A percentile compares a stretch with the other conserved stretches of the same genome.
Conservation (phyloP, 2,329 filamentous ascomycete genomes). For the Nothopassalora personata region DNA sequence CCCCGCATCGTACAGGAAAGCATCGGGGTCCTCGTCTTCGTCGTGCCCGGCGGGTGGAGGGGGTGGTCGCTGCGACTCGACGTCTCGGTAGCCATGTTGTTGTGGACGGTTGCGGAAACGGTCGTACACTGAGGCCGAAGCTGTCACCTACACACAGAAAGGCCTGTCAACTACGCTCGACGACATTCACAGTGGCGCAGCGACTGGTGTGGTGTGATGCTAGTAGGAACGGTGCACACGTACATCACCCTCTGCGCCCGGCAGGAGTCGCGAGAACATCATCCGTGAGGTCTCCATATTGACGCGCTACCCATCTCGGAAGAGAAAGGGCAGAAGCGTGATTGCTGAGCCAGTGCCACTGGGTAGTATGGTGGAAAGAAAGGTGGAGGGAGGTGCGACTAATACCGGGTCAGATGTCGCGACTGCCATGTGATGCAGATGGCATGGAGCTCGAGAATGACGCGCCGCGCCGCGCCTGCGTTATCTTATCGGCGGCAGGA, state of each 20-base stretch:
- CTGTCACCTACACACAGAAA: too few relatives aligned
- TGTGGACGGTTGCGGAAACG: background rate
- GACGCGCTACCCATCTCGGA: background rate
- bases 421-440: background rate
- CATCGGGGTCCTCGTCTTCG: conserved; percentile 53
- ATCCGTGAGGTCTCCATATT: background rate
- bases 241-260: background rate
- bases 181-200: background rate
- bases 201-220: background rate
- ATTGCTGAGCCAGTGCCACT: too few relatives aligned
- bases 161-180: too few relatives aligned
- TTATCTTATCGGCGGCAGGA: background rate
- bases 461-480: too few relatives aligned
- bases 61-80: conserved; percentile 44
- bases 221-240: background rate
- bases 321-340: background rate
- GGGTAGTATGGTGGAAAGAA: too few relatives aligned
- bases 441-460: background rate
- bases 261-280: background rate
- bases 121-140: too few relatives aligned
- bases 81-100: conserved; percentile 22
- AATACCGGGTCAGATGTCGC: background rate
- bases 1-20: conserved; percentile 48
- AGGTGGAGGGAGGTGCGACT: background rate
- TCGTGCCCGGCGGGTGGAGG: conserved; percentile 46